Percentiles rank a stretch among this genome's conserved stretches.
Conservation (phyloP, 257 asterid species). For the Echium plantagineum region DNA sequence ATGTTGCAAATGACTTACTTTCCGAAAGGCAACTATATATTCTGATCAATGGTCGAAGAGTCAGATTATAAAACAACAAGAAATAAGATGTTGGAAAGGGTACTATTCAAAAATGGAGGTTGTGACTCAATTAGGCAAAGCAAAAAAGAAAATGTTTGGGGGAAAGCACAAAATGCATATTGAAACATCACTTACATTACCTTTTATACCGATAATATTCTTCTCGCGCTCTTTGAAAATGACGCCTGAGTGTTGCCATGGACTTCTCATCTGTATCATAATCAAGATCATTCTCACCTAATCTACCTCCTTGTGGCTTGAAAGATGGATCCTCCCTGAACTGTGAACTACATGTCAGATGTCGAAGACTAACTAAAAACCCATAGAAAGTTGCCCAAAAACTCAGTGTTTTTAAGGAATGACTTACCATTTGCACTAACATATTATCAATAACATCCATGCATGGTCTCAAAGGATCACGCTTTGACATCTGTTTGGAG, state of each 20-base stretch:
- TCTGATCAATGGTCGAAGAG: neutral
- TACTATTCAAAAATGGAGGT: neutral
- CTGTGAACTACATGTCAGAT: slow-evolving; percentile 29
- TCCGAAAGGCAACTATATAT: neutral
- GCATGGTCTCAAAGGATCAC: slow-evolving; percentile 82
- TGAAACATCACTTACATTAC: slow-evolving; percentile 21
- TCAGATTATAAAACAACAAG: neutral
- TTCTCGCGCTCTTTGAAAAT: slow-evolving; percentile 89
- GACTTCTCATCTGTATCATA: slow-evolving; percentile 98
- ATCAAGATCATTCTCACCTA: slow-evolving; percentile 98
- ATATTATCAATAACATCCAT: slow-evolving; percentile 89
- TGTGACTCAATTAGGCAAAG: neutral
- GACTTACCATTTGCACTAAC: slow-evolving; percentile 81
- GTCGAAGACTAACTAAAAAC: slow-evolving; percentile 8
- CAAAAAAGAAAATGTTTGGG: neutral
- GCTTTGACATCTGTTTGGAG: slow-evolving; percentile 96
- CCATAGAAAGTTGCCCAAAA: slow-evolving; percentile 10
- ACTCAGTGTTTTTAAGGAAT: slow-evolving; percentile 14
- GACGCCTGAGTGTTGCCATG: slow-evolving; percentile 93
- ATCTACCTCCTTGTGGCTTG: slow-evolving; percentile 95
- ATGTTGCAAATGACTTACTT: too few relatives aligned
- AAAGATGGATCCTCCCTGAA: slow-evolving; percentile 89
- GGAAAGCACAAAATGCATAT: neutral
- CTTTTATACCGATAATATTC: slow-evolving; percentile 94
- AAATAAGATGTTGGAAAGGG: neutral